These are phyloP conservation scores for Trichophyton mentagrophytes DNA, from an alignment of 2,329 filamentous ascomycete genomes.

Conservation along the genomic window DNA sequence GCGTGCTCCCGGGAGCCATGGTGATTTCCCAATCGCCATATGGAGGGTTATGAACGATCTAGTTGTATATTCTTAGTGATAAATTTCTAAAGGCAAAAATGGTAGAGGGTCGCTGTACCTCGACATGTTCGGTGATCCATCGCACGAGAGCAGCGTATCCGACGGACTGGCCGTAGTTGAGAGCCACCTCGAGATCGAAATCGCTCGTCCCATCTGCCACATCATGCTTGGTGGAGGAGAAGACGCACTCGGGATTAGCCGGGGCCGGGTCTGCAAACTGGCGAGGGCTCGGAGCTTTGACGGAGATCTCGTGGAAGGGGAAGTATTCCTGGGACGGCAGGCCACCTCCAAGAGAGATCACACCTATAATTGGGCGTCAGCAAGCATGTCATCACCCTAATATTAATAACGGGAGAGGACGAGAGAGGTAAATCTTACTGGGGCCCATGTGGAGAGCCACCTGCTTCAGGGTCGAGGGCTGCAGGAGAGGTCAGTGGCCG, in stretches of 20 bases:
- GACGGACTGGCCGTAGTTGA: constrained; percentile 85
- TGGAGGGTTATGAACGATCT: constrained; percentile 67
- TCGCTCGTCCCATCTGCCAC: constrained; percentile 49
- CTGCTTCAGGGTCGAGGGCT: constrained; percentile 64
- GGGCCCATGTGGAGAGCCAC: constrained; percentile 69
- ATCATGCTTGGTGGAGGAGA: constrained; percentile 75
- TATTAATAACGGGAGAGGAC: no score
- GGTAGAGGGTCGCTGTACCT: constrained; percentile 33
- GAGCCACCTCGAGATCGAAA: constrained; percentile 68
- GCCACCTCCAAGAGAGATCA: constrained; percentile 88
- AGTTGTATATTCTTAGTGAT: background rate
- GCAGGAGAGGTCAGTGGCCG: constrained; percentile 9
- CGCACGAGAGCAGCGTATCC: constrained; percentile 79
- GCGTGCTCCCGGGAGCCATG: constrained; percentile 76
- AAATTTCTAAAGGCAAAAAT: no score
- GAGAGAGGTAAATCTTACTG: constrained; percentile 27
- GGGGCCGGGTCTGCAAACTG: constrained; percentile 60
- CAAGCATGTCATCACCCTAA: no score
- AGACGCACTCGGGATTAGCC: constrained; percentile 43
- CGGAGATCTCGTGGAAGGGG: constrained; percentile 65
- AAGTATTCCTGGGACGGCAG: constrained; percentile 84
- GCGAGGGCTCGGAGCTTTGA: constrained; percentile 59
- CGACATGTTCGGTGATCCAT: constrained; percentile 88
- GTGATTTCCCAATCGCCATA: constrained; percentile 84
- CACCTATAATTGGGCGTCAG: constrained; percentile 26